A percentile compares a stretch with the other conserved stretches of the same genome.
Evolutionary conservation across 345 rosid species (phyloP).

Genomic region (Brassica juncea): DNA sequence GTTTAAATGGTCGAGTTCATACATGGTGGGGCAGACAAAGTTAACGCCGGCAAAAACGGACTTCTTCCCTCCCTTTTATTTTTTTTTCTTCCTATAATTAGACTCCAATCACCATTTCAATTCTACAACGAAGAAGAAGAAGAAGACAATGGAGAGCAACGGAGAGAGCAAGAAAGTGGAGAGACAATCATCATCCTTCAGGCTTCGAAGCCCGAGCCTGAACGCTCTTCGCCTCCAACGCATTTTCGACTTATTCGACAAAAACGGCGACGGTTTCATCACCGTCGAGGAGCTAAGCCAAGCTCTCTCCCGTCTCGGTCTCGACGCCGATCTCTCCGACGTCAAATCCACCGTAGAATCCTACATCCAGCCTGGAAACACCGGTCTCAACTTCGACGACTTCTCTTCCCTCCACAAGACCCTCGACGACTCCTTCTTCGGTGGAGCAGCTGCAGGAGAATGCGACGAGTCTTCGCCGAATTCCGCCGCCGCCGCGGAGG

Average conservation of each 20-base stretch:
- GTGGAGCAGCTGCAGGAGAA: constrained; percentile 19
- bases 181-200: constrained; percentile 45
- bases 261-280: constrained; percentile 73
- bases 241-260: constrained; percentile 78
- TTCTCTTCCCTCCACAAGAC: constrained; percentile 67
- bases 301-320: constrained; percentile 66
- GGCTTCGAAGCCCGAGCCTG: constrained; percentile 60
- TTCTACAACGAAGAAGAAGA: neutral
- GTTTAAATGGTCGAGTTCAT: constrained; percentile 1
- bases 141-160: constrained; percentile 25
- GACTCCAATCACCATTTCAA: constrained; percentile 14
- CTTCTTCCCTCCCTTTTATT: constrained; percentile 12
- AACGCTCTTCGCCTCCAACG: constrained; percentile 76
- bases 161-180: neutral
- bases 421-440: constrained; percentile 52
- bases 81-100: constrained; percentile 34
- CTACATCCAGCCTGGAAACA: constrained; percentile 55
- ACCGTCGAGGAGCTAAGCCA: constrained; percentile 63
- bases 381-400: constrained; percentile 64
- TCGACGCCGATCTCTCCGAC: constrained; percentile 62
- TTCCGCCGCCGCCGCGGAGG: constrained; percentile 40
- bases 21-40: constrained; percentile 37
- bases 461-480: neutral
- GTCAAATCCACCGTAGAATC: constrained; percentile 60
- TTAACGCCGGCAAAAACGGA: constrained; percentile 41